These are phyloP conservation scores for Cicer bijugum DNA, from an alignment of 306 rosid genomes.

Conservation along the genomic window DNA sequence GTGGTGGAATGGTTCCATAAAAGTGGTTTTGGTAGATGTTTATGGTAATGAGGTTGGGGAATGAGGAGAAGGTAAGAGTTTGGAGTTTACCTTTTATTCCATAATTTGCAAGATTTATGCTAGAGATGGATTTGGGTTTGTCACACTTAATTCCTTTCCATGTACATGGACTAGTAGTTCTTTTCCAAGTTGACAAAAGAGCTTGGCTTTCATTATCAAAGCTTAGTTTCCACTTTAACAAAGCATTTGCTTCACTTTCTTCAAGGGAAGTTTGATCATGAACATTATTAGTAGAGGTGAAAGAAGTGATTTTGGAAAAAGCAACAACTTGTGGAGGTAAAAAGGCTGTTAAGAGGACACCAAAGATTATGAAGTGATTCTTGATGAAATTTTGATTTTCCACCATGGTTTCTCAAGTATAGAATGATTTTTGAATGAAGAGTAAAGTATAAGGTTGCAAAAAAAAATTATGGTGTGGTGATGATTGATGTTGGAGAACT, in stretches of 20 bases:
- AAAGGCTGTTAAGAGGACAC: neutral
- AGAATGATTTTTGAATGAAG: neutral
- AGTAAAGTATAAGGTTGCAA: neutral
- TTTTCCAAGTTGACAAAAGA: constrained; percentile 35
- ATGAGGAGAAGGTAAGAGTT: constrained; percentile 29
- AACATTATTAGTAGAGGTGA: neutral
- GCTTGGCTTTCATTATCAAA: constrained; percentile 9
- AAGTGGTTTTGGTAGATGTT: constrained; percentile 25
- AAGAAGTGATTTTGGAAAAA: constrained; percentile 10
- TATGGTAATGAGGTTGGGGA: constrained; percentile 35
- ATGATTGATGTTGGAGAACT: neutral
- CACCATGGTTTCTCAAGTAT: constrained; percentile 4
- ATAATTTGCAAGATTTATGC: constrained; percentile 32
- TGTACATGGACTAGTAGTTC: constrained; percentile 11
- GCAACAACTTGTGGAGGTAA: constrained; percentile 6
- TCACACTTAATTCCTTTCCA: constrained; percentile 38
- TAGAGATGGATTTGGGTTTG: constrained; percentile 27
- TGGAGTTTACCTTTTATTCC: constrained; percentile 31
- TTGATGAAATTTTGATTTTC: neutral
- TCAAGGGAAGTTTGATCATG: constrained; percentile 4
- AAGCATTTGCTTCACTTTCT: constrained; percentile 1
- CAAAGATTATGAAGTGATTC: constrained; percentile 2
- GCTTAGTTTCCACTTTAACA: constrained; percentile 40
- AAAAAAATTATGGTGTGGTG: neutral
- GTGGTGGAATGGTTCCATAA: constrained; percentile 39